Evolutionary conservation across 805 yeast species (phyloP).

Genomic region (Nakazawaea anatomiae): DNA sequence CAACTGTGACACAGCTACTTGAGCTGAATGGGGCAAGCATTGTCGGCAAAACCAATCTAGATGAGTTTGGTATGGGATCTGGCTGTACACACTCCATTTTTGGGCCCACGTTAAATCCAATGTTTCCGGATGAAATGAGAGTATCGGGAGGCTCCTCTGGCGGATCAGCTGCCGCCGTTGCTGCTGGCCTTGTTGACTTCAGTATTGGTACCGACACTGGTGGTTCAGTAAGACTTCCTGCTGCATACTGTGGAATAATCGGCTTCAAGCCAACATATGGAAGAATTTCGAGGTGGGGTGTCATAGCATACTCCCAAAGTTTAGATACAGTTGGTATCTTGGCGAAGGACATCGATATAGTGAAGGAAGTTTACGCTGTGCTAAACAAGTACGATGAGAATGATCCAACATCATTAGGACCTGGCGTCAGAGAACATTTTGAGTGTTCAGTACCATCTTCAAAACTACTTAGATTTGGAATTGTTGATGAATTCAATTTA

Average conservation of each 20-base stretch:
- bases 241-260: slow-evolving; percentile 72
- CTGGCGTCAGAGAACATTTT: slow-evolving; percentile 22
- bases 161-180: slow-evolving; percentile 92
- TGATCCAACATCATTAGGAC: slow-evolving; percentile 71
- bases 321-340: slow-evolving; percentile 91
- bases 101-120: slow-evolving; percentile 57
- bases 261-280: slow-evolving; percentile 97
- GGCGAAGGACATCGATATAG: slow-evolving; percentile 38
- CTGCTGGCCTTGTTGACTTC: slow-evolving; percentile 62
- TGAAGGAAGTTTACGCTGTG: slow-evolving; percentile 44
- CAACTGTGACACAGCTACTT: slow-evolving; percentile 63
- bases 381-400: slow-evolving; percentile 59
- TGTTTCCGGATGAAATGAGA: slow-evolving; percentile 24
- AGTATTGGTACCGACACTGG: slow-evolving; percentile 96
- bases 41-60: slow-evolving; percentile 85
- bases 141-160: slow-evolving; percentile 93
- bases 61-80: slow-evolving; percentile 98
- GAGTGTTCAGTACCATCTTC: background rate
- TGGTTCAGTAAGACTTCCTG: slow-evolving; percentile 91
- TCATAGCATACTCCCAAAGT: slow-evolving; percentile 87
- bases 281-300: slow-evolving; percentile 86
- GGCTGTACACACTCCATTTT: slow-evolving; percentile 48
- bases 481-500: slow-evolving; percentile 63
- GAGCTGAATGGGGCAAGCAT: slow-evolving; percentile 42
- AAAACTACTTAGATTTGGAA: slow-evolving; percentile 44